Base-by-base conservation (phyloP, 2,329 filamentous ascomycete genomes). In the Penicillium glabrum region DNA sequence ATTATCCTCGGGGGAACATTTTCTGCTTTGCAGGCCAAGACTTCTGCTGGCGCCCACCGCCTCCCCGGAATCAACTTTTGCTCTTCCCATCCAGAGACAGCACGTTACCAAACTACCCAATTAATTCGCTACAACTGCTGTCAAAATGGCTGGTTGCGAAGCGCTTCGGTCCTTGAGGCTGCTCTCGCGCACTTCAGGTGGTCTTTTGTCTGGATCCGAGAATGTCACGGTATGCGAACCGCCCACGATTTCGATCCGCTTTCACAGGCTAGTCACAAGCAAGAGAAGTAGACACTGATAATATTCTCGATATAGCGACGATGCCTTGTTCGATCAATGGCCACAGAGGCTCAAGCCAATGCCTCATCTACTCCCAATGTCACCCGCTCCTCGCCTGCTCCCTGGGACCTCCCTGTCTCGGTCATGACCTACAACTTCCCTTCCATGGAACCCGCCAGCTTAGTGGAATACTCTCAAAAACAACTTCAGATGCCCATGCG, bases 371-470 rank as follows among this genome's bases (percentile, higher is more conserved):
- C 60, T 46, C 63, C 62, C 49, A 53, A 67, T 24, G 56, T 67
- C 51, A 70, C 75, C 23, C 55, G 54, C 50, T 55, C 65, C 43
- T 26, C 58, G 31, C 52, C 54, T 8, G 57, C 58, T n/a, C 66
- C 70, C 47, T 77, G 72, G 70, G 68, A 68, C 80, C 63, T 80
- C 81, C 86, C 85, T 29, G 90, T 96, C 55, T 86, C 90, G 54
- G 83, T 93, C 60, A 98, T 93, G 53, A 85, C 97, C 75, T 92
- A 96, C 84, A 81, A 82, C 72, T 99, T 98, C 80, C 95, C 95
- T 35, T 85, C 87, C 11, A 86, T 97, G 77, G 92, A 97, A 75
- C 95, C 95, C 24, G 80, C 86, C 48, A 82, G 86, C 50, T 89
- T 96, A 74, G 86, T 90, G 71, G 78, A 85, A 68, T 98, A 93